Base-by-base conservation (phyloP, 1,139 yeast species). In the Yamadazyma epiphylla region DNA sequence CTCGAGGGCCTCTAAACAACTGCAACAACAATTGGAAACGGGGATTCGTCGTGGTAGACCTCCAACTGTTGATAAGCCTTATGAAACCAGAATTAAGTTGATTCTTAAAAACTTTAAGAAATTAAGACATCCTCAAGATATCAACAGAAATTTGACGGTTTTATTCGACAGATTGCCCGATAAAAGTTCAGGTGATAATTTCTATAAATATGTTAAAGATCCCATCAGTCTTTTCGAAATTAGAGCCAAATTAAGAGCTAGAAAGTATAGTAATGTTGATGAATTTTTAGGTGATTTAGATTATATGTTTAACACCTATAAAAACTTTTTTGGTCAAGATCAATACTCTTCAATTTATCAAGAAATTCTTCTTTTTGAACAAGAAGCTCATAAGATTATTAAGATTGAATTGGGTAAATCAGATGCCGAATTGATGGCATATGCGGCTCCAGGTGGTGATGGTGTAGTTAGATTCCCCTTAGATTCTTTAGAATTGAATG, bases 1-100 rank as follows among this genome's bases (percentile, higher is more conserved):
- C 25, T 24, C 10, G 26, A 30, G 20, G 26, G 21, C 6, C 15
- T 17, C 21, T 12, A n/a, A 13, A 13, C 24, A 15, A 6, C 26
- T 9, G 7, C 25, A 27, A 19, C 31, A 28, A 14, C 30, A 25
- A 14, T 35, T 41, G 14, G 84, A 77, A 39, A 69, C 76, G 32
- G 82, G 88, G 41, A 77, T 77, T 31, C 80, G 86, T 55, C 71
- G 97, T 49, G 96, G 96, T 25, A 76, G 96, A 49, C 97, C 97
- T 6, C 97, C 97, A 1, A 85, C 89, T 32, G 94, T 89, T 35
- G 97, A 89, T 55, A 80, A 84, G 47, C 96, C 96, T 4, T 89
- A 83, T 56, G 96, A 91, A 58, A 88, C 87, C 46, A 71, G 96
- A 41, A 88, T 89, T 53, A 89, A 89, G 55, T 79, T 86, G 40